These are phyloP conservation scores for Globisporangium echinulatum DNA, from an alignment of 352 stramenopile genomes.

Conservation along the genomic window DNA sequence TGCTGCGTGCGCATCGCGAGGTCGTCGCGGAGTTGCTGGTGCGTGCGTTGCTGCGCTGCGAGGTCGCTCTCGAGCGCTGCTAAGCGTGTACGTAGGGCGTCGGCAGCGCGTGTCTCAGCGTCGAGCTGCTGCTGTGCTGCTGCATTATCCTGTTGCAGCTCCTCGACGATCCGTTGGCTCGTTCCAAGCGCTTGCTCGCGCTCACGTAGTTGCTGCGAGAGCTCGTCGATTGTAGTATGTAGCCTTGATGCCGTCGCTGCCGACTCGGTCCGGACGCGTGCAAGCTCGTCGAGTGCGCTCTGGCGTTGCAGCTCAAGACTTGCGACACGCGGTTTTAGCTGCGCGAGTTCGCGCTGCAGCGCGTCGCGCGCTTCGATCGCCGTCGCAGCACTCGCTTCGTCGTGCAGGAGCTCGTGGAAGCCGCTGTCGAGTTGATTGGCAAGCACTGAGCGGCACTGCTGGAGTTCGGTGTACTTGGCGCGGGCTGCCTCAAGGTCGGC, in stretches of 20 bases:
- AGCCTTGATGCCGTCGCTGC: no score
- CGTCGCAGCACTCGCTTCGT: constrained; percentile 47
- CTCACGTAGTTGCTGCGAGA: no score
- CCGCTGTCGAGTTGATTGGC: constrained; percentile 57
- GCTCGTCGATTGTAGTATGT: no score
- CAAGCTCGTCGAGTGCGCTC: constrained; percentile 25
- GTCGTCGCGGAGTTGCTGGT: constrained; percentile 5
- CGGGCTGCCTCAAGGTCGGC: constrained; percentile 30
- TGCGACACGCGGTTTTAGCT: constrained; percentile 30
- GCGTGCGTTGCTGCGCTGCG: constrained; percentile 1
- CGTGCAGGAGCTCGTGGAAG: constrained; percentile 62
- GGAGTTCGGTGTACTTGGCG: constrained; percentile 49
- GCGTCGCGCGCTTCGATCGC: constrained; percentile 36
- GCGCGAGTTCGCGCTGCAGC: constrained; percentile 33
- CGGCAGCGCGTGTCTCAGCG: background rate
- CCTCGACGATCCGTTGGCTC: background rate
- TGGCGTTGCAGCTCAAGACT: constrained; percentile 23
- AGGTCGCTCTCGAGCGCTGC: background rate
- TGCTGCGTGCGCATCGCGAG: background rate
- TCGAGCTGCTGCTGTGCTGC: background rate
- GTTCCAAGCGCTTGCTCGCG: no score
- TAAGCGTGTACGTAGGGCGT: background rate
- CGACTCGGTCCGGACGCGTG: constrained; percentile 9
- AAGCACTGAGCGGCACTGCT: constrained; percentile 38
- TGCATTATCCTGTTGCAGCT: background rate